Evolutionary conservation across 768 basidiomycete species (phyloP).

Genomic region (Podaxis sp.): DNA sequence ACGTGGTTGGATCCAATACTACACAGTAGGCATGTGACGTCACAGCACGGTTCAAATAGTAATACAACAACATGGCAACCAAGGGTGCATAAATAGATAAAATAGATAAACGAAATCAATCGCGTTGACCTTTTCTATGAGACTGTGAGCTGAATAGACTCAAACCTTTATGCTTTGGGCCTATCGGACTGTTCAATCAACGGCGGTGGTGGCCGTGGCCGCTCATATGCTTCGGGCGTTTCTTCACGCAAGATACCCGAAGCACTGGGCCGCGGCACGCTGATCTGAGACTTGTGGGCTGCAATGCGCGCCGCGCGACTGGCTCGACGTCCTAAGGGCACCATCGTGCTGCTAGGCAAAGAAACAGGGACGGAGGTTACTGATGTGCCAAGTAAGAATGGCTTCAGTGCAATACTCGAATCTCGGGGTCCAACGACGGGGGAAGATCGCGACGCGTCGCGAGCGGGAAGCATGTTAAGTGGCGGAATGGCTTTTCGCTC

Average conservation of each 20-base stretch:
- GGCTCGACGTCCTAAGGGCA: slow-evolving; percentile 29
- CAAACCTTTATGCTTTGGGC: background rate
- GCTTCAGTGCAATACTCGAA: slow-evolving; percentile 23
- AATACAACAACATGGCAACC: background rate
- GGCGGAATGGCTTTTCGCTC: slow-evolving; percentile 4
- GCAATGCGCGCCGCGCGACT: slow-evolving; percentile 23
- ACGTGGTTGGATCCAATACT: background rate
- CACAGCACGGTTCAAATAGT: slow-evolving; percentile 14
- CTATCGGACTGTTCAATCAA: slow-evolving; percentile 8
- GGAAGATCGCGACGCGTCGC: background rate
- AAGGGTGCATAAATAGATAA: background rate
- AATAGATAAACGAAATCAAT: background rate
- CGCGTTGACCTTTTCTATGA: background rate
- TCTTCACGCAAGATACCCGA: slow-evolving; percentile 22
- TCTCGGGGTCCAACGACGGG: slow-evolving; percentile 6
- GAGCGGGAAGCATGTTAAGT: background rate
- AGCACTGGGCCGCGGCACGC: slow-evolving; percentile 25
- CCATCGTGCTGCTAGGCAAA: slow-evolving; percentile 24
- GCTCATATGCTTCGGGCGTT: slow-evolving; percentile 32
- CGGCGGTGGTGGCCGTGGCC: slow-evolving; percentile 45
- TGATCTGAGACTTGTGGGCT: slow-evolving; percentile 30
- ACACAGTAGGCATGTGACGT: slow-evolving; percentile 23
- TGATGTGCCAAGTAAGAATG: slow-evolving; percentile 35
- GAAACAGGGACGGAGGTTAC: slow-evolving; percentile 24
- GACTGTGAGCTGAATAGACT: background rate